These are phyloP conservation scores for Salix udensis DNA, from an alignment of 345 rosid species.

Conservation along the genomic window DNA sequence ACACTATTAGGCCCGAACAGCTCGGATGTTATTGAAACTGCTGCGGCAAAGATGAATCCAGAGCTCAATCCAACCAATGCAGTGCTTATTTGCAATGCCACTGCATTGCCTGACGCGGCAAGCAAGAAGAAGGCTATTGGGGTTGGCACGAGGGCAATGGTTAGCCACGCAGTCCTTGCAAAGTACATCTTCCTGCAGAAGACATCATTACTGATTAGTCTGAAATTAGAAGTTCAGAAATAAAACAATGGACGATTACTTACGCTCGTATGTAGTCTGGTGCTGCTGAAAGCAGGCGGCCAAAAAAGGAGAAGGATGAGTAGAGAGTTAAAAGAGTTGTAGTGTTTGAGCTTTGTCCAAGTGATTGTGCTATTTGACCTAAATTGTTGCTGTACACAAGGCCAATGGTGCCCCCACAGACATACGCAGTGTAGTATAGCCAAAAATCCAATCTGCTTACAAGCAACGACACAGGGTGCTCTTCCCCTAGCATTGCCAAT, in stretches of 20 bases:
- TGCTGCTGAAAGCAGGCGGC: constrained; percentile 85
- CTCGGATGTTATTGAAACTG: constrained; percentile 89
- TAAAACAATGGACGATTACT: constrained; percentile 18
- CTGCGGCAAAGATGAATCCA: constrained; percentile 91
- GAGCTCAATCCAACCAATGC: constrained; percentile 80
- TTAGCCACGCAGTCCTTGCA: constrained; percentile 92
- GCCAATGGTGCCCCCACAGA: constrained; percentile 95
- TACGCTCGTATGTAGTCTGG: constrained; percentile 85
- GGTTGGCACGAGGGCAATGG: constrained; percentile 75
- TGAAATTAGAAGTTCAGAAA: neutral
- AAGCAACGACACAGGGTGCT: constrained; percentile 55
- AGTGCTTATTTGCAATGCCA: constrained; percentile 57
- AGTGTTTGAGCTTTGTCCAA: constrained; percentile 56
- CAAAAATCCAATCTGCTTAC: constrained; percentile 76
- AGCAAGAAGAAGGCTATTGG: constrained; percentile 77
- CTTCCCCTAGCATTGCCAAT: constrained; percentile 65
- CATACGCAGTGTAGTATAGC: constrained; percentile 75
- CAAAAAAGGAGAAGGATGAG: constrained; percentile 92
- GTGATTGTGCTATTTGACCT: constrained; percentile 90
- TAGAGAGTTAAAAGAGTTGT: constrained; percentile 74
- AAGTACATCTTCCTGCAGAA: constrained; percentile 70
- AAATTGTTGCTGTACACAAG: constrained; percentile 92
- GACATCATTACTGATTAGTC: neutral
- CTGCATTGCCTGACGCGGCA: constrained; percentile 41
- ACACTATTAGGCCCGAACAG: constrained; percentile 87